Evolutionary conservation across 2,329 filamentous ascomycete genomes (phyloP), one percentile per base, ranked within the genome.

Genomic region (Beauveria medogensis): DNA sequence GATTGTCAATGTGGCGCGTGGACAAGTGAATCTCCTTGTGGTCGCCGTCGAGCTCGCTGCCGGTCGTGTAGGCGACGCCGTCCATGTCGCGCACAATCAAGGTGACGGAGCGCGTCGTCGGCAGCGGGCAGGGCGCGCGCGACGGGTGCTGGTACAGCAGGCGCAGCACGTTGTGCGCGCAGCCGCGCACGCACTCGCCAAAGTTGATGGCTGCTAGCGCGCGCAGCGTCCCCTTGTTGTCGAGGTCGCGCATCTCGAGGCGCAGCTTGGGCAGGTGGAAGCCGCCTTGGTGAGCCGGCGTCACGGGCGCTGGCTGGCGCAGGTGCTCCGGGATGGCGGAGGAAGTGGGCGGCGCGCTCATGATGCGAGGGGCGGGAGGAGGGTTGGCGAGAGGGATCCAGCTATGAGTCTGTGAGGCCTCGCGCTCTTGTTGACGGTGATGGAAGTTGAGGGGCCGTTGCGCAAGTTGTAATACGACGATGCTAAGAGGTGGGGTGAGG

Each of bases 11-110:
- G 77, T 97, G 96, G 52, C 81, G 76, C 1, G 93, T 83, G 18
- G 86, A 92, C 73, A 97, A 81, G 75, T 97, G 91, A 64, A 97
- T 94, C 72, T 96, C 92, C 71, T 97, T 97, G 78, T 96, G 91
- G 69, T 94, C 89, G 63, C 80, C 67, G 74, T 96, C 92, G 12
- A 95, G 81, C 44, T 92, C 88, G 10, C 79, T 83, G 64, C 91
- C 90, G 0, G 84, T 91, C 1, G 93, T 97, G 77, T 97, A 96
- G 22, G 93, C 93, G 5, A 97, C 90, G 55, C 93, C 93, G 53
- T 77, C 79, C 83, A 96, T 92, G 65, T 85, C 79, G 34, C 90
- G 85, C 5, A 97, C 78, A 63, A 96, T 80, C 41, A 97, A 76
- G 0, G 92, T 97, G 20, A 97, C 85, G 56, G 91, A 95, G 63